A percentile compares a stretch with the other conserved stretches of the same genome.
Evolutionary conservation across 352 stramenopile genomes (phyloP).

Genomic region (Globisporangium spiculum): DNA sequence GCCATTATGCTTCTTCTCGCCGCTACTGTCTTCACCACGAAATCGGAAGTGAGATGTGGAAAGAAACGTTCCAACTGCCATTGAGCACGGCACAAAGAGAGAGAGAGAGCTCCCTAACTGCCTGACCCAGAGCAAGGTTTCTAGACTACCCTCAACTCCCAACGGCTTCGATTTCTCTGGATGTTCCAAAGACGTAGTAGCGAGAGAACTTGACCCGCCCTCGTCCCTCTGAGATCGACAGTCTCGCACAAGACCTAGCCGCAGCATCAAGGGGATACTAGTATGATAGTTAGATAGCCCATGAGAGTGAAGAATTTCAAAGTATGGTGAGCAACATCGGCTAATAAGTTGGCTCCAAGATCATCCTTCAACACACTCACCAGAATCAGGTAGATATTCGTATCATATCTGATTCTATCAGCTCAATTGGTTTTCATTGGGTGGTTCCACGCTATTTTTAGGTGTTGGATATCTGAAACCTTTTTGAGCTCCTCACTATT

Average conservation of each 20-base stretch:
- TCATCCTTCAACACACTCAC: too few relatives aligned
- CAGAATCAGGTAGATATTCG: not conserved
- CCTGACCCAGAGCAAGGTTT: not conserved
- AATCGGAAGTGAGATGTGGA: not conserved
- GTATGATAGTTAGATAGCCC: not conserved
- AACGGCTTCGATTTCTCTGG: not conserved
- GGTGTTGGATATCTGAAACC: not conserved
- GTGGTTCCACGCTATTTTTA: slow-evolving; percentile 13
- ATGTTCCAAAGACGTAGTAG: not conserved
- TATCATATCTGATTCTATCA: not conserved
- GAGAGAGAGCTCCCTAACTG: not conserved
- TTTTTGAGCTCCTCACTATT: slow-evolving; percentile 2
- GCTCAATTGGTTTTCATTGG: slow-evolving; percentile 6
- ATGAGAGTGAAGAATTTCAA: too few relatives aligned
- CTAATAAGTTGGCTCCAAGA: too few relatives aligned
- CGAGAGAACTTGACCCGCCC: not conserved
- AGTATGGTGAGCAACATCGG: too few relatives aligned
- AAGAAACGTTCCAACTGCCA: not conserved
- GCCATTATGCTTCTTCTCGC: not conserved
- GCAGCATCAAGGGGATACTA: not conserved
- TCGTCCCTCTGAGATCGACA: not conserved
- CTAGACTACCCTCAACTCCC: not conserved
- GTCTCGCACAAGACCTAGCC: not conserved
- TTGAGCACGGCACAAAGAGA: not conserved
- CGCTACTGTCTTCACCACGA: not conserved